A percentile compares a stretch with the other conserved stretches of the same genome.
phyloP scores from a whole-genome alignment of 2,329 filamentous ascomycete genomes.

The Penicillium paneum region DNA sequence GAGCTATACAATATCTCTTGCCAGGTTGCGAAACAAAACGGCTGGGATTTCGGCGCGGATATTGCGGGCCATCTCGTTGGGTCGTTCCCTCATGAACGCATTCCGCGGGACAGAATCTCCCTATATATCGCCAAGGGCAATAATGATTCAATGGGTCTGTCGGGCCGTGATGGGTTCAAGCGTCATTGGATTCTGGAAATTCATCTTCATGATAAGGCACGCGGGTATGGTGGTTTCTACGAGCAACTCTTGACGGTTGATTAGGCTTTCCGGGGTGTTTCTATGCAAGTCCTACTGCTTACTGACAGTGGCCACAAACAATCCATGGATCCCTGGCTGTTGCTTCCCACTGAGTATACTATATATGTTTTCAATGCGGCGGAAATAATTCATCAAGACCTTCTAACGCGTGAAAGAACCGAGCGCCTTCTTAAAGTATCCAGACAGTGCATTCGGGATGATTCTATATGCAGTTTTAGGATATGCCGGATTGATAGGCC shows the following conservation, averaged over 20 bases:
- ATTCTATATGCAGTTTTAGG: constrained; percentile 9
- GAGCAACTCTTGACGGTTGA: constrained; percentile 37
- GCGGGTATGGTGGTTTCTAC: constrained; percentile 44
- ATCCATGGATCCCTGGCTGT: not conserved
- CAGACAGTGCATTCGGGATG: not conserved
- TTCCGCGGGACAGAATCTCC: constrained; percentile 47
- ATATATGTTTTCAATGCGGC: not conserved
- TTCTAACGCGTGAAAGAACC: not conserved
- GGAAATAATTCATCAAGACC: not conserved
- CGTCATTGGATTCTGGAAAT: constrained; percentile 54
- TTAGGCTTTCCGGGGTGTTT: not conserved
- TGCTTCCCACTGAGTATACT: not conserved
- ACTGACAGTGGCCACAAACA: not conserved
- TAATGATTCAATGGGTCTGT: constrained; percentile 38
- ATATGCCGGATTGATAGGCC: not conserved
- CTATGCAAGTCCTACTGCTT: not conserved
- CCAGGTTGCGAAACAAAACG: constrained; percentile 37
- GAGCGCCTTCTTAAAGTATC: not conserved
- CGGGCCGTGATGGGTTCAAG: constrained; percentile 43
- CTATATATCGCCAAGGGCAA: constrained; percentile 50
- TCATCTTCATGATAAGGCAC: constrained; percentile 44
- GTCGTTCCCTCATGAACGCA: constrained; percentile 52
- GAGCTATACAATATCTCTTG: constrained; percentile 48
- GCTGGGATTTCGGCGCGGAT: constrained; percentile 46
- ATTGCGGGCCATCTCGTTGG: constrained; percentile 53